Percentiles rank a stretch among this genome's conserved stretches.
Evolutionary conservation across 192 early-diverging fungal species (phyloP).

Genomic region (Linnemannia zychae): DNA sequence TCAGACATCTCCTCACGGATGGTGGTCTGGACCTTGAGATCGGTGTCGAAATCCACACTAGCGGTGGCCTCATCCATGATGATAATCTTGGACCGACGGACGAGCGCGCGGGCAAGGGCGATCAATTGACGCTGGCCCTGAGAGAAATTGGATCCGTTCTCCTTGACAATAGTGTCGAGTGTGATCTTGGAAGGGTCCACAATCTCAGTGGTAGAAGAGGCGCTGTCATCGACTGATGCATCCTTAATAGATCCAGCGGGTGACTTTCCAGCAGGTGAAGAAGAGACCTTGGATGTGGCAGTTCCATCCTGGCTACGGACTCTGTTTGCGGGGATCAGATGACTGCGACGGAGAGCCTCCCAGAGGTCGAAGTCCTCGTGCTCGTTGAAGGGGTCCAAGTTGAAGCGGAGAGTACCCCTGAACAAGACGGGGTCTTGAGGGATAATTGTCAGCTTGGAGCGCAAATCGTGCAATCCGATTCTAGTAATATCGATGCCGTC

Average conservation of each 20-base stretch:
- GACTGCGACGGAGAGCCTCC: slow-evolving; percentile 81
- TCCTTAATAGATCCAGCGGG: slow-evolving; percentile 25
- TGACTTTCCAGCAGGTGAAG: slow-evolving; percentile 7
- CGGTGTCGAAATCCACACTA: slow-evolving; percentile 87
- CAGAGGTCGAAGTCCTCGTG: slow-evolving; percentile 81
- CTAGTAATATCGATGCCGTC: slow-evolving; percentile 68
- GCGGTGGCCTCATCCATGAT: slow-evolving; percentile 95
- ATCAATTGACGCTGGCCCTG: slow-evolving; percentile 83
- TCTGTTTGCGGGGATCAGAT: slow-evolving; percentile 64
- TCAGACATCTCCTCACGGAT: slow-evolving; percentile 81
- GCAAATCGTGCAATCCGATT: slow-evolving; percentile 66
- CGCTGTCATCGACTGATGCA: slow-evolving; percentile 1
- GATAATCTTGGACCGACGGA: slow-evolving; percentile 73
- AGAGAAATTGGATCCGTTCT: slow-evolving; percentile 82
- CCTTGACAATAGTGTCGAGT: slow-evolving; percentile 79
- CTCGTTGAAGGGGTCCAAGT: slow-evolving; percentile 90
- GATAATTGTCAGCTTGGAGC: slow-evolving; percentile 74
- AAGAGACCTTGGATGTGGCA: neutral
- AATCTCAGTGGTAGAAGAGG: slow-evolving; percentile 3
- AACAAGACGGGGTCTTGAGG: slow-evolving; percentile 85
- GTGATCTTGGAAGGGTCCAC: slow-evolving; percentile 48
- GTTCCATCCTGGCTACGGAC: neutral
- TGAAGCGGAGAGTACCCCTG: slow-evolving; percentile 76
- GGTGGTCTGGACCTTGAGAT: slow-evolving; percentile 85
- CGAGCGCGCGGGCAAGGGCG: slow-evolving; percentile 78